These are phyloP conservation scores for Apophysomyces variabilis DNA, from an alignment of 371 early-diverging fungal genomes.

Conservation along the genomic window DNA sequence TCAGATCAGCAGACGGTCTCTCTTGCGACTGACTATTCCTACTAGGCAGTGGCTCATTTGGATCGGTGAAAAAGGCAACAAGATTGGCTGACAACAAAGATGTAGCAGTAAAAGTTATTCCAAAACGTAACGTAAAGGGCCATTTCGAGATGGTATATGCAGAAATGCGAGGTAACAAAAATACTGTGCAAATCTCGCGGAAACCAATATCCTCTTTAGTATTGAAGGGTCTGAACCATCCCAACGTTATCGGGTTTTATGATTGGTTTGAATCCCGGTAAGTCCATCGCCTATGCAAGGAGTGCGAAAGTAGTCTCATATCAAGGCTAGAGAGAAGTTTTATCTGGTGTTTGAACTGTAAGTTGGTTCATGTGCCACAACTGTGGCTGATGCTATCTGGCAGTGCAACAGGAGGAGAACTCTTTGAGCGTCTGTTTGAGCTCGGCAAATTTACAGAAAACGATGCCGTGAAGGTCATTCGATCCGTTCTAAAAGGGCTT, in stretches of 20 bases:
- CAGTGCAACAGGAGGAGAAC: conserved; percentile 85
- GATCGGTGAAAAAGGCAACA: conserved; percentile 71
- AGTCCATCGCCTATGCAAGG: not conserved
- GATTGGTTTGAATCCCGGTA: conserved; percentile 80
- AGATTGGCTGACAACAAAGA: conserved; percentile 53
- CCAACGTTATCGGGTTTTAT: conserved; percentile 77
- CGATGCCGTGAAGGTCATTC: conserved; percentile 77
- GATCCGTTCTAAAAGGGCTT: conserved; percentile 63
- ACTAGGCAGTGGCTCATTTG: conserved; percentile 76
- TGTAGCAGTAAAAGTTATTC: conserved; percentile 81
- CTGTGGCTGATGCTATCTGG: not conserved
- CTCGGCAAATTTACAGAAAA: conserved; percentile 86
- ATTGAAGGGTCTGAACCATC: conserved; percentile 71
- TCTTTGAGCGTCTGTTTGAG: conserved; percentile 86
- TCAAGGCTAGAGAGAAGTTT: conserved; percentile 63
- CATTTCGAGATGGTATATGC: conserved; percentile 75
- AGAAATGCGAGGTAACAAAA: conserved; percentile 57
- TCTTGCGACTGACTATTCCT: not conserved
- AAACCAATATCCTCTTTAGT: conserved; percentile 23
- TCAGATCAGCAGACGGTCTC: conserved; percentile 25
- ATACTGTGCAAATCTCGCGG: not conserved
- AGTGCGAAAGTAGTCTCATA: not conserved
- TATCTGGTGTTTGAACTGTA: conserved; percentile 89
- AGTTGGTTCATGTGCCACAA: conserved; percentile 11
- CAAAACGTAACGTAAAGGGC: conserved; percentile 64